Percentiles rank a stretch among this genome's conserved stretches.
Evolutionary conservation across 2,329 filamentous ascomycete genomes (phyloP).

Genomic region (Monilinia fructicola): DNA sequence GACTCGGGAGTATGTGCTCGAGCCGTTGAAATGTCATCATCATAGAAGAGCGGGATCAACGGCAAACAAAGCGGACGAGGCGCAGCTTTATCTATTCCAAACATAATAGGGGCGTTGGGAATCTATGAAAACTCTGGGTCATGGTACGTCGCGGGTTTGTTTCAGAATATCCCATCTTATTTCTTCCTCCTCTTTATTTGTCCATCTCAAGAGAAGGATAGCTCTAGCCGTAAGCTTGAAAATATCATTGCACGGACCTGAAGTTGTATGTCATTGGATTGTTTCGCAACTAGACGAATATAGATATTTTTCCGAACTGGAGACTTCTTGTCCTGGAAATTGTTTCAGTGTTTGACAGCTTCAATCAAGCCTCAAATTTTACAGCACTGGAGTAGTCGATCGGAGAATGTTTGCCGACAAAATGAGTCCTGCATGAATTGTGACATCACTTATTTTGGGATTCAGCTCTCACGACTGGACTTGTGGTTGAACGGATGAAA

Average conservation of each 20-base stretch:
- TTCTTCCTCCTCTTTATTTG: background rate
- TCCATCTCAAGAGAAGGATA: no score
- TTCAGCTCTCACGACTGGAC: no score
- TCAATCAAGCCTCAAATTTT: background rate
- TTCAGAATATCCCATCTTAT: background rate
- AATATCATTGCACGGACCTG: background rate
- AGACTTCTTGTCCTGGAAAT: background rate
- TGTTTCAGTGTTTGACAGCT: constrained; percentile 1
- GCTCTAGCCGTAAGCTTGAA: background rate
- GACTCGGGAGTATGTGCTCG: no score
- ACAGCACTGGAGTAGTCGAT: background rate
- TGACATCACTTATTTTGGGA: background rate
- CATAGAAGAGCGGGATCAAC: background rate
- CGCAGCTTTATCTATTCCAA: background rate
- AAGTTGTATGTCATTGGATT: background rate
- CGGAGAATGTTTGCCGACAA: background rate
- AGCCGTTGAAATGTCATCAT: background rate
- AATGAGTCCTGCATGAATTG: constrained; percentile 1
- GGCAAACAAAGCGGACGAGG: background rate
- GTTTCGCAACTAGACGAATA: constrained; percentile 1
- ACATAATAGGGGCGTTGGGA: no score
- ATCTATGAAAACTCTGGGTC: background rate
- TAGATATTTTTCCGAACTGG: constrained; percentile 4
- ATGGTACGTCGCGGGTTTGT: background rate
- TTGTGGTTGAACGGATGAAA: constrained; percentile 2